These are phyloP conservation scores for Trichoderma sp. DNA, from an alignment of 2,329 filamentous ascomycete species.

Conservation along the genomic window DNA sequence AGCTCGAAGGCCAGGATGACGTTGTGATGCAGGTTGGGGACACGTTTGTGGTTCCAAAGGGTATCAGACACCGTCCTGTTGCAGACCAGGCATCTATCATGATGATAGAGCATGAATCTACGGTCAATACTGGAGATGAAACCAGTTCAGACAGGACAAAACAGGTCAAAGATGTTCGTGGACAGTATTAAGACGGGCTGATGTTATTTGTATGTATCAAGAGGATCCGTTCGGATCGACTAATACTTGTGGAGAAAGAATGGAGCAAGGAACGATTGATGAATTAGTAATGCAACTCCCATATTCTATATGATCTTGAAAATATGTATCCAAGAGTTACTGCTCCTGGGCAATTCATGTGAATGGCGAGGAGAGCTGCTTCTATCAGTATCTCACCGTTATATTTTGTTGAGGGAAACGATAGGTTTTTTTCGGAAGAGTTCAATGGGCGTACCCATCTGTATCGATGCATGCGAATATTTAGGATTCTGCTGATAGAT, in stretches of 20 bases:
- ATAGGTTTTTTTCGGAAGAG: too few species aligned
- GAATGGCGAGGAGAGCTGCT: neutral
- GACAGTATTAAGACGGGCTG: neutral
- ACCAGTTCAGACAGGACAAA: neutral
- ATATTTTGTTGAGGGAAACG: neutral
- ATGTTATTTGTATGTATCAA: neutral
- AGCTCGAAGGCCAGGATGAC: conserved; percentile 1
- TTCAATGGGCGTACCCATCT: neutral
- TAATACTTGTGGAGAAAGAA: neutral
- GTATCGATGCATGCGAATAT: neutral
- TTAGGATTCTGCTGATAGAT: neutral
- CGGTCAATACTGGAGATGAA: conserved; percentile 7
- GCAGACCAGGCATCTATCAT: neutral
- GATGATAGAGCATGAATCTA: conserved; percentile 2
- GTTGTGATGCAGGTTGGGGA: conserved; percentile 8
- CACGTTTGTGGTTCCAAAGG: conserved; percentile 13
- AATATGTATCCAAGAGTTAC: neutral
- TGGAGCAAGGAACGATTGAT: too few species aligned
- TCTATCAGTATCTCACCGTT: neutral
- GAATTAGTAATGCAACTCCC: neutral
- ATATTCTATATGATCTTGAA: neutral
- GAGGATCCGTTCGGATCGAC: neutral
- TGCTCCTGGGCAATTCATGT: neutral
- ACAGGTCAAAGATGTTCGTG: neutral
- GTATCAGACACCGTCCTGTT: conserved; percentile 4